Evolutionary conservation across 768 basidiomycete species (phyloP), one percentile per base, ranked within the genome.

Genomic region (Termitomyces sp.): DNA sequence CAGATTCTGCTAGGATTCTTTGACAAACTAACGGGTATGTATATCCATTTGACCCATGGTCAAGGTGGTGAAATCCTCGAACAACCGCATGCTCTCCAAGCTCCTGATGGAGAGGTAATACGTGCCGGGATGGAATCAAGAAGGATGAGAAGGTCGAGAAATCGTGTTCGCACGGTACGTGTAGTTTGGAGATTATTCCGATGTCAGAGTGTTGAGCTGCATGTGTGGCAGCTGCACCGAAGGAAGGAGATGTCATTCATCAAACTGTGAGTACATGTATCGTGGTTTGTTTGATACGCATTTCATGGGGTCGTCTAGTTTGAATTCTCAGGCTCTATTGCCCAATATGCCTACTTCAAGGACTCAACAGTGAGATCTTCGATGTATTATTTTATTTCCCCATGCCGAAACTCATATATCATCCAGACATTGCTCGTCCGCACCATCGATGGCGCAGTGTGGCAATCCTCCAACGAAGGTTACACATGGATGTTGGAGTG

Each of bases 401-500:
- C 4, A 24, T 54, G 22, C 54, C 20, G 5, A 36, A 6, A 8
- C 43, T 52, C 39, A 66, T 43, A 61, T n/a, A 47, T 39, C 26
- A 46, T 42, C 0, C 64, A 92, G 82, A 94, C 94, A 0, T 81
- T 98, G 55, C 82, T 99, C 32, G 85, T 92, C 41, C 87, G 91
- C 6, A 79, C 97, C 3, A 68, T 69, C 1, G 94, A 98, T 65
- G 71, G 84, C 59, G 79, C 82, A 0, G 78, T 98, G 54, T 98
- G 93, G 93, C 94, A 98, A 74, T 97, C 94, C 1, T 85, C 84
- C 64, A 98, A 94, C 67, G 95, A 99, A 71, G 97, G 96, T 1
- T 94, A 92, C 71, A 86, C 86, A 0, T 99, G n/a, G n/a, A n/a
- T n/a, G n/a, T n/a, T n/a, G n/a, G n/a, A n/a, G n/a, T n/a, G n/a